These are phyloP conservation scores for Solanum chiquidenum DNA, from an alignment of 257 asterid species.

Conservation along the genomic window DNA sequence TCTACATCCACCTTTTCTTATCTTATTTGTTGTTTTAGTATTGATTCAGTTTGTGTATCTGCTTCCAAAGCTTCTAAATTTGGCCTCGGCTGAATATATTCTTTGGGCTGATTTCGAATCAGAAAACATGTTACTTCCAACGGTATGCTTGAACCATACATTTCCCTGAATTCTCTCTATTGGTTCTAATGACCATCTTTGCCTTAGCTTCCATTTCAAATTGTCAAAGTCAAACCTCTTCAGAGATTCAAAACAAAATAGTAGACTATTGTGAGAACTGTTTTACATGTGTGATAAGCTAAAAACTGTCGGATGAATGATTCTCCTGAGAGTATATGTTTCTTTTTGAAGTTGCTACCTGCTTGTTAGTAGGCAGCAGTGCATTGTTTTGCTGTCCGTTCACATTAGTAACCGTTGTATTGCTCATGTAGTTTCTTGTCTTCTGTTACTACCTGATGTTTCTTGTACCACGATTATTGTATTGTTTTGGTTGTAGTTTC, in stretches of 20 bases:
- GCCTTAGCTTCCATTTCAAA: neutral
- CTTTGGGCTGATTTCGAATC: neutral
- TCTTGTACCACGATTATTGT: neutral
- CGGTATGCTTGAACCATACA: neutral
- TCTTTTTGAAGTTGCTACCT: neutral
- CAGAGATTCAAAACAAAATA: neutral
- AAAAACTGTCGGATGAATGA: neutral
- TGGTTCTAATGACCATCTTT: neutral
- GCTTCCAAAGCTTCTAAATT: neutral
- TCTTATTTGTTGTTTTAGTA: neutral
- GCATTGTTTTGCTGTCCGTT: neutral
- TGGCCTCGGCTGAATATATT: neutral
- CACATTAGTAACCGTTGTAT: neutral
- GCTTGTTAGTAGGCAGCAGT: neutral
- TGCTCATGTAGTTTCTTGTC: neutral
- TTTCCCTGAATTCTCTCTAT: neutral
- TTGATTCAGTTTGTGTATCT: neutral
- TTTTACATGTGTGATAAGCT: neutral
- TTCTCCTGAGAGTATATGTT: neutral
- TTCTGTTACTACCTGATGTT: neutral
- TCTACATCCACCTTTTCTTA: neutral
- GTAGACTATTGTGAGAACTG: neutral
- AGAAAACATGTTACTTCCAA: neutral
- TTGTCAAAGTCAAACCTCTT: neutral
- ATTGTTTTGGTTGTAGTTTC: neutral